phyloP scores from a whole-genome alignment of 345 rosid species.

The Punica granatum region DNA sequence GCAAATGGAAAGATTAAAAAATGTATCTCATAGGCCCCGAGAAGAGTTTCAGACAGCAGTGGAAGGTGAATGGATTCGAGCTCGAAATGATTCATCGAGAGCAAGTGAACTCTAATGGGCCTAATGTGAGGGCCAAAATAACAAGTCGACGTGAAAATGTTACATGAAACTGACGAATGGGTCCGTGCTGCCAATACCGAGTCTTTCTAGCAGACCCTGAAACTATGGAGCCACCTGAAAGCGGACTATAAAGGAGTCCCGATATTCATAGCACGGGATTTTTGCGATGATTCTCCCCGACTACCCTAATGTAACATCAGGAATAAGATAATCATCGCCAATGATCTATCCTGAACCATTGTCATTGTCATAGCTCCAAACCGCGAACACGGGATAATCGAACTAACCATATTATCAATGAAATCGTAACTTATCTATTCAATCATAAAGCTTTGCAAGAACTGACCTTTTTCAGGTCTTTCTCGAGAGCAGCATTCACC shows the following conservation, averaged over 20 bases:
- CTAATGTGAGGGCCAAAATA: too few species aligned
- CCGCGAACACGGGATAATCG: background rate
- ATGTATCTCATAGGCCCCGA: background rate
- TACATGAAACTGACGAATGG: too few species aligned
- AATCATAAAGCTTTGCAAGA: background rate
- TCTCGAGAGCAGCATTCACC: conserved; percentile 34
- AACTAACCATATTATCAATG: background rate
- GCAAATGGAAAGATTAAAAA: background rate
- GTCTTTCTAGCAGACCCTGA: background rate
- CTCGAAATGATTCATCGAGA: too few species aligned
- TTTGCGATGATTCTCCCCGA: too few species aligned
- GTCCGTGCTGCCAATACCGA: too few species aligned
- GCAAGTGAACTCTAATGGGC: too few species aligned
- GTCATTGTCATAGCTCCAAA: background rate
- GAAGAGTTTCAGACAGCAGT: background rate
- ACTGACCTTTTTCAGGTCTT: conserved; percentile 76
- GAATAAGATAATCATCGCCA: background rate
- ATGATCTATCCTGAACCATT: too few species aligned
- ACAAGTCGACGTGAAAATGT: too few species aligned
- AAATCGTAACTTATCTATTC: too few species aligned
- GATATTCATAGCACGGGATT: too few species aligned
- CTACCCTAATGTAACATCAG: background rate
- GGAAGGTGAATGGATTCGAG: too few species aligned
- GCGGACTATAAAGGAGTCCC: too few species aligned
- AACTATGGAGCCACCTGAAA: background rate